phyloP scores from a whole-genome alignment of 352 stramenopile species.

The Phytophthora ramorum region DNA sequence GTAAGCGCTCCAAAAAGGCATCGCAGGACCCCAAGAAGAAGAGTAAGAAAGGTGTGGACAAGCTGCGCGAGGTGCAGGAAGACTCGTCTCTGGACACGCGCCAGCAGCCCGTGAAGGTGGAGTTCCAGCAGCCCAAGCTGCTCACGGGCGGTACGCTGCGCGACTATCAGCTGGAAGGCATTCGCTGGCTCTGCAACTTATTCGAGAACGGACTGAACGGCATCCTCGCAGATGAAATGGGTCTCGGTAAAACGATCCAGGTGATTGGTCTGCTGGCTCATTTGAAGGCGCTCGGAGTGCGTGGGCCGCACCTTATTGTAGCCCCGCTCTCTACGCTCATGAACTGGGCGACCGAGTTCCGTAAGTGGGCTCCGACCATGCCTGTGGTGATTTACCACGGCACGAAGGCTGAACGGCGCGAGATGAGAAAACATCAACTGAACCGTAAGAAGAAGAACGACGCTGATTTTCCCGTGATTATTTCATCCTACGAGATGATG shows the following conservation, averaged over 20 bases:
- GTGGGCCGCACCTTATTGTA: conserved; percentile 97
- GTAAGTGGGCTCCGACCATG: conserved; percentile 86
- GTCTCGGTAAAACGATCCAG: conserved; percentile 93
- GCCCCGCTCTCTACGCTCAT: conserved; percentile 97
- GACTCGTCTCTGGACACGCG: conserved; percentile 55
- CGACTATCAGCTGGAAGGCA: conserved; percentile 97
- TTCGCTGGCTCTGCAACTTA: conserved; percentile 97
- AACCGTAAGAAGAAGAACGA: conserved; percentile 61
- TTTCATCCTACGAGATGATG: conserved; percentile 92
- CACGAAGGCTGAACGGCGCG: conserved; percentile 52
- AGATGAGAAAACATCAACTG: conserved; percentile 59
- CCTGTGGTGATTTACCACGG: conserved; percentile 99
- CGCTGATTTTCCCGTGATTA: conserved; percentile 83
- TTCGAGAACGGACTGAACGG: conserved; percentile 98
- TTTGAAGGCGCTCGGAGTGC: conserved; percentile 90
- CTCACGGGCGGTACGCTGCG: conserved; percentile 88
- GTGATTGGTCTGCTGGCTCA: conserved; percentile 94
- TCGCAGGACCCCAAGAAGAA: conserved; percentile 26
- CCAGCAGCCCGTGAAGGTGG: conserved; percentile 40
- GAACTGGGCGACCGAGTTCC: conserved; percentile 97
- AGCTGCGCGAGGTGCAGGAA: conserved; percentile 71
- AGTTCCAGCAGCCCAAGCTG: conserved; percentile 77
- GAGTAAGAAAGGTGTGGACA: conserved; percentile 64
- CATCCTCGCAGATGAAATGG: conserved; percentile 90
- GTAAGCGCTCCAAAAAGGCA: conserved; percentile 49